A percentile compares a stretch with the other conserved stretches of the same genome.
These are phyloP conservation scores for Alternaria ethzedia DNA, from an alignment of 2,329 filamentous ascomycete genomes.

Conservation along the genomic window DNA sequence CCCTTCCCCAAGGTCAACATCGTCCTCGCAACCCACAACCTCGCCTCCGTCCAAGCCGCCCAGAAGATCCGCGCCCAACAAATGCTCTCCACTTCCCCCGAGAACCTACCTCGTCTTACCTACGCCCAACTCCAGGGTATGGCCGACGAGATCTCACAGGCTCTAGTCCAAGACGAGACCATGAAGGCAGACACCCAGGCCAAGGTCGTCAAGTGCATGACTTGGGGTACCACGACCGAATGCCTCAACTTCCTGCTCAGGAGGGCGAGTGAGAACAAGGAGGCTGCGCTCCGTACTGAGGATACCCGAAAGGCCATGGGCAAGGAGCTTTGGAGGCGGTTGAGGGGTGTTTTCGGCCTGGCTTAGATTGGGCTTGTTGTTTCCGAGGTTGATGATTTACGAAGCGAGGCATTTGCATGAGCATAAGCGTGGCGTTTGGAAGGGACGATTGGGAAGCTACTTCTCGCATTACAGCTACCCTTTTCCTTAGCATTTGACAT, in stretches of 20 bases:
- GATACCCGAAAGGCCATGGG: constrained; percentile 60
- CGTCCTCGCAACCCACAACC: constrained; percentile 85
- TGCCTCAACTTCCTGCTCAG: constrained; percentile 77
- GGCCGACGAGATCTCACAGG: constrained; percentile 85
- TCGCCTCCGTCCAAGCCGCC: constrained; percentile 67
- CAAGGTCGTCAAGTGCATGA: constrained; percentile 62
- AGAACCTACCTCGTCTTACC: constrained; percentile 46
- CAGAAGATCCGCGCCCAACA: constrained; percentile 58
- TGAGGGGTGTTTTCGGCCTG: constrained; percentile 35
- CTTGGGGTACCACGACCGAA: constrained; percentile 67
- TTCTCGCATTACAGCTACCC: background rate
- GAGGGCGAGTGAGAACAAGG: constrained; percentile 66
- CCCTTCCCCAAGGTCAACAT: constrained; percentile 59
- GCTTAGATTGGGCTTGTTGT: background rate
- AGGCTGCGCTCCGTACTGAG: constrained; percentile 63
- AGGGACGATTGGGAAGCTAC: background rate
- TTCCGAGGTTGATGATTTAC: background rate
- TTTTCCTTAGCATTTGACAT: background rate
- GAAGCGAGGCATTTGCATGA: background rate
- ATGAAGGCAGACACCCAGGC: constrained; percentile 47
- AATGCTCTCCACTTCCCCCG: constrained; percentile 37
- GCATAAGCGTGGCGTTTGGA: constrained; percentile 1
- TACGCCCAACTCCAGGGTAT: constrained; percentile 92
- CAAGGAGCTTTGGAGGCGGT: constrained; percentile 54
- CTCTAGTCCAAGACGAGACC: constrained; percentile 55